Evolutionary conservation across 192 early-diverging fungal genomes (phyloP).

Genomic region (Geosiphon pyriformis): DNA sequence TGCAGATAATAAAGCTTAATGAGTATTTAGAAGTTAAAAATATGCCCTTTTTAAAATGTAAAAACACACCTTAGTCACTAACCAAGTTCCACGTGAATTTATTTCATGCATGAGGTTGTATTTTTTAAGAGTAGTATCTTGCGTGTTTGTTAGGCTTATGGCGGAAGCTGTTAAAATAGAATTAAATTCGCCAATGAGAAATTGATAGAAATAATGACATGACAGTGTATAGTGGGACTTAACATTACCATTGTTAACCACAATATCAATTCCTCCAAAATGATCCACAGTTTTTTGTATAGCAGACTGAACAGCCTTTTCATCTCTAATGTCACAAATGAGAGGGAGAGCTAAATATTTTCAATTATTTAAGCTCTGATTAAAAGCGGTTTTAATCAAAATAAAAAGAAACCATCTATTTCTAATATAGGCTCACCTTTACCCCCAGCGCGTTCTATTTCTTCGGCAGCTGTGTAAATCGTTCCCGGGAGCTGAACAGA

Average conservation of each 20-base stretch:
- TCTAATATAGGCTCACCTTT: slow-evolving; percentile 29
- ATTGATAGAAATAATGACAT: background rate
- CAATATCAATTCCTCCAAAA: slow-evolving; percentile 80
- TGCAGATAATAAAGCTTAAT: background rate
- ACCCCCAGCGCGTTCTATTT: slow-evolving; percentile 68
- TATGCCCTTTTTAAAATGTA: no score
- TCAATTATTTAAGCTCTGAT: no score
- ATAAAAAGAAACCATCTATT: background rate
- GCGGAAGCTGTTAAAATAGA: slow-evolving; percentile 49
- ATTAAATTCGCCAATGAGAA: background rate
- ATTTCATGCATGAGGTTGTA: slow-evolving; percentile 74
- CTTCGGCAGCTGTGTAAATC: slow-evolving; percentile 71
- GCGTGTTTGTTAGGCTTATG: slow-evolving; percentile 60
- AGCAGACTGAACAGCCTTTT: slow-evolving; percentile 64
- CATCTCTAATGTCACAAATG: slow-evolving; percentile 79
- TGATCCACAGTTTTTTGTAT: slow-evolving; percentile 56
- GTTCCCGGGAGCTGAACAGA: slow-evolving; percentile 68
- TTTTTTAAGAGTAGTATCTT: slow-evolving; percentile 49
- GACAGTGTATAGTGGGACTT: background rate
- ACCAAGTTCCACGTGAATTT: slow-evolving; percentile 76
- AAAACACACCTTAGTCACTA: slow-evolving; percentile 56
- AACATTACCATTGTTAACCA: slow-evolving; percentile 59
- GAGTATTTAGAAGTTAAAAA: no score
- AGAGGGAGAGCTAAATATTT: slow-evolving; percentile 60
- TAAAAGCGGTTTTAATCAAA: no score